Evolutionary conservation across 805 yeast species (phyloP).

Genomic region (Kazachstania taianensis): DNA sequence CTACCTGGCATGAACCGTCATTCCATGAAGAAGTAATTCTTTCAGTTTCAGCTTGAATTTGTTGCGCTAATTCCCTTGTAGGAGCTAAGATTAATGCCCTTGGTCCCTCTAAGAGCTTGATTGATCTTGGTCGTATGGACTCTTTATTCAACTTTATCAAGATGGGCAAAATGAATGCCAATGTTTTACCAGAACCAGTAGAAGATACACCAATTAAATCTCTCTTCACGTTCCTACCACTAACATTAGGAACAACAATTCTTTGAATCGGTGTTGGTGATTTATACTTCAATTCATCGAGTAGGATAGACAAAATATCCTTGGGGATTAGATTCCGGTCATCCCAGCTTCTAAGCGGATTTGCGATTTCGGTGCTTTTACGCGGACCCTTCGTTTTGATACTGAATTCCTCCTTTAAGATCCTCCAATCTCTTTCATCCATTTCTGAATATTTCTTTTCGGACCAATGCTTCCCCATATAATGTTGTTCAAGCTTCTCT

Average conservation of each 20-base stretch:
- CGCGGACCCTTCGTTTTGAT: conserved; percentile 45
- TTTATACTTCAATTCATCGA: conserved; percentile 34
- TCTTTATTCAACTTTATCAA: conserved; percentile 41
- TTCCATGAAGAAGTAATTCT: conserved; percentile 36
- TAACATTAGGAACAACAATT: conserved; percentile 67
- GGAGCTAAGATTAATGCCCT: conserved; percentile 76
- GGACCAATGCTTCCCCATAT: conserved; percentile 45
- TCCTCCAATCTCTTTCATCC: conserved; percentile 85
- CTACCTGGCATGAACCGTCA: conserved; percentile 23
- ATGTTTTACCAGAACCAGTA: conserved; percentile 93
- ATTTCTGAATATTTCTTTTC: conserved; percentile 52
- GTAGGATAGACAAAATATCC: conserved; percentile 31
- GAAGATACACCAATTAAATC: conserved; percentile 89
- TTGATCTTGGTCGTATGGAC: conserved; percentile 37
- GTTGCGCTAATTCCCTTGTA: conserved; percentile 87
- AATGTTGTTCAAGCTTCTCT: conserved; percentile 11
- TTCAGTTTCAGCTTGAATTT: conserved; percentile 59
- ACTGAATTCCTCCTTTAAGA: conserved; percentile 66
- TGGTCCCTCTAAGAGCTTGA: conserved; percentile 50
- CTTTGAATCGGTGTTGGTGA: conserved; percentile 89
- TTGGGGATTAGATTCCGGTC: conserved; percentile 45
- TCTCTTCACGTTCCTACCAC: conserved; percentile 32
- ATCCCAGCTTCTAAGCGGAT: conserved; percentile 68
- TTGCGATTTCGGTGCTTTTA: conserved; percentile 4
- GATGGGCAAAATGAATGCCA: conserved; percentile 71